Conservation (phyloP, 306 rosid genomes). For the Cucurbita maxima region DNA sequence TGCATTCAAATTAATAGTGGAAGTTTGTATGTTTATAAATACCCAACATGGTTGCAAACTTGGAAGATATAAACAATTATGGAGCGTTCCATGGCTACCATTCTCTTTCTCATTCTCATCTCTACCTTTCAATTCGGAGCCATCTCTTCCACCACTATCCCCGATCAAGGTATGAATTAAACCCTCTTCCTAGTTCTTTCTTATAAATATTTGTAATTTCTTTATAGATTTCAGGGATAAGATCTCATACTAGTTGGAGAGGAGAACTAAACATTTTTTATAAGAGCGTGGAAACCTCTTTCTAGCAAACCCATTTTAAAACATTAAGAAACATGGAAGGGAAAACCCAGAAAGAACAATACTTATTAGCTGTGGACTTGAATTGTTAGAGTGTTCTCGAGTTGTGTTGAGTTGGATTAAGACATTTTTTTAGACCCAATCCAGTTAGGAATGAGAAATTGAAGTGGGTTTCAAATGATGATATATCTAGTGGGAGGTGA, state of each 20-base stretch:
- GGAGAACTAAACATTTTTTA: too few species aligned
- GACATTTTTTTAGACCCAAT: too few species aligned
- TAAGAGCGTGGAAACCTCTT: too few species aligned
- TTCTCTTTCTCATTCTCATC: neutral
- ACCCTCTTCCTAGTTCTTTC: neutral
- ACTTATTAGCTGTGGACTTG: too few species aligned
- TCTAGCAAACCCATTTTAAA: too few species aligned
- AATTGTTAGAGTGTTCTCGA: too few species aligned
- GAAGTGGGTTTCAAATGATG: slow-evolving; percentile 77
- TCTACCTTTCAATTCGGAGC: neutral
- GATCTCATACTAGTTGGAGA: fast-evolving
- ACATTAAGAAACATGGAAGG: too few species aligned
- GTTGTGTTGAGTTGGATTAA: too few species aligned
- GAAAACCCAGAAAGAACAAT: too few species aligned
- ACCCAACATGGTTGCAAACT: neutral
- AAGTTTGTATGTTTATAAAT: neutral
- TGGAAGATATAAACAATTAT: neutral
- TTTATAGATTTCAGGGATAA: too few species aligned
- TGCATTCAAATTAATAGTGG: neutral
- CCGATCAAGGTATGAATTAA: neutral
- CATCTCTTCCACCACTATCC: neutral
- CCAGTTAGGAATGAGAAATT: neutral
- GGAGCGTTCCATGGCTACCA: neutral
- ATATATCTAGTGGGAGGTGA: slow-evolving; percentile 95
- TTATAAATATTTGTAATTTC: too few species aligned